These are phyloP conservation scores for Annona squamosa DNA, from an alignment of 164 flowering plant genomes.

Conservation along the genomic window DNA sequence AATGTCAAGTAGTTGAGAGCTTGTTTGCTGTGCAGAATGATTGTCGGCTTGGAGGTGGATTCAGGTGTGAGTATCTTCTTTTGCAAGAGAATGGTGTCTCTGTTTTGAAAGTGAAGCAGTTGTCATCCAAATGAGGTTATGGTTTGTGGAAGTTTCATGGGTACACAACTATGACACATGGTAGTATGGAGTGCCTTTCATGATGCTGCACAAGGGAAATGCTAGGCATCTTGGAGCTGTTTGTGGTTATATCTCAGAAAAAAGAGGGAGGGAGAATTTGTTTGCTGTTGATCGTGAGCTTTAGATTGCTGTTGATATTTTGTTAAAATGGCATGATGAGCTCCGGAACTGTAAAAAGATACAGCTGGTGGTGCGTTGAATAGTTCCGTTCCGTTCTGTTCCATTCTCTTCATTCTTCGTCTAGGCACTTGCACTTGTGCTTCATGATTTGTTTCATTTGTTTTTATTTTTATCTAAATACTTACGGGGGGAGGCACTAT, in stretches of 20 bases:
- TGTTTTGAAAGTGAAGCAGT: background rate
- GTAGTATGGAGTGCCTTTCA: background rate
- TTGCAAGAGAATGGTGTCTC: background rate
- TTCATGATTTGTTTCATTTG: no score
- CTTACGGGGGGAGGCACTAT: no score
- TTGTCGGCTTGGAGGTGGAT: background rate
- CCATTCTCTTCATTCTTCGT: background rate
- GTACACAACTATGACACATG: background rate
- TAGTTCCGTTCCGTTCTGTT: no score
- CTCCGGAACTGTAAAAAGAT: constrained; percentile 2
- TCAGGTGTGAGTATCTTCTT: background rate
- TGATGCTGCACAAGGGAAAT: background rate
- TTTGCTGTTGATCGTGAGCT: background rate
- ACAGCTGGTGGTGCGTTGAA: background rate
- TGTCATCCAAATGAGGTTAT: background rate
- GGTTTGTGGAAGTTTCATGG: background rate
- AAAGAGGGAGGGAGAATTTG: background rate
- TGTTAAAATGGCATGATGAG: background rate
- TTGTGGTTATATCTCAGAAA: background rate
- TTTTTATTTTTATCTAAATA: no score
- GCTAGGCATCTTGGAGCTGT: background rate
- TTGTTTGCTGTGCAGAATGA: background rate
- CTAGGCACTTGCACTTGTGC: background rate
- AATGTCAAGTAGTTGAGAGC: background rate
- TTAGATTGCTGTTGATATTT: background rate